phyloP scores from a whole-genome alignment of 768 basidiomycete genomes.

The Phylloporus sp. region DNA sequence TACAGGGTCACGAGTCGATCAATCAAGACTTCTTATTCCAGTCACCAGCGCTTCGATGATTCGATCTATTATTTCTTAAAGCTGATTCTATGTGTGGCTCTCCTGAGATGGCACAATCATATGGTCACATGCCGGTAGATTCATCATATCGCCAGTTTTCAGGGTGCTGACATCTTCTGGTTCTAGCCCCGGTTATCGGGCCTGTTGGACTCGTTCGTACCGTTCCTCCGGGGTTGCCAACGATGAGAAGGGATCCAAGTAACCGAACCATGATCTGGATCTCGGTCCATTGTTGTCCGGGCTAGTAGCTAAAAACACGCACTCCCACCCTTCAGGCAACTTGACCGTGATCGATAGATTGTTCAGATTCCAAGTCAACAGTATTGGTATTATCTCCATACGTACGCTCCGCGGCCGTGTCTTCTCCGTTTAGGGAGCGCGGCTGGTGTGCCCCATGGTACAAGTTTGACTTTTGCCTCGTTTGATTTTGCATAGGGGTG shows the following conservation, averaged over 20 bases:
- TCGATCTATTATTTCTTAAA: background rate
- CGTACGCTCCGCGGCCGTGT: background rate
- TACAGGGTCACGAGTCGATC: background rate
- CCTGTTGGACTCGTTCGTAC: background rate
- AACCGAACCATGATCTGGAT: conserved; percentile 5
- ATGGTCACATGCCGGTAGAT: background rate
- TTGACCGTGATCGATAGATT: background rate
- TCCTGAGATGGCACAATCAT: background rate
- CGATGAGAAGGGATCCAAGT: background rate
- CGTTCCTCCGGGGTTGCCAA: background rate
- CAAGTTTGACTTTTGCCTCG: background rate
- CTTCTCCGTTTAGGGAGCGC: background rate
- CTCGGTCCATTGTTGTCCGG: background rate
- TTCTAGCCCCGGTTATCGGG: background rate
- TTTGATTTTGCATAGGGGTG: background rate
- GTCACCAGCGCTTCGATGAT: background rate
- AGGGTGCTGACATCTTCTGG: background rate
- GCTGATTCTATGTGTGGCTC: background rate
- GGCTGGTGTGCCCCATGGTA: background rate
- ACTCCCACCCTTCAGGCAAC: background rate
- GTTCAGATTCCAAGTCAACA: background rate
- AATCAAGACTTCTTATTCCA: background rate
- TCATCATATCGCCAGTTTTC: background rate
- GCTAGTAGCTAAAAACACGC: background rate
- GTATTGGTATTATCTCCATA: background rate